Evolutionary conservation across 805 yeast species (phyloP), one percentile per base, ranked within the genome.

Genomic region (Kuraishia molischiana): DNA sequence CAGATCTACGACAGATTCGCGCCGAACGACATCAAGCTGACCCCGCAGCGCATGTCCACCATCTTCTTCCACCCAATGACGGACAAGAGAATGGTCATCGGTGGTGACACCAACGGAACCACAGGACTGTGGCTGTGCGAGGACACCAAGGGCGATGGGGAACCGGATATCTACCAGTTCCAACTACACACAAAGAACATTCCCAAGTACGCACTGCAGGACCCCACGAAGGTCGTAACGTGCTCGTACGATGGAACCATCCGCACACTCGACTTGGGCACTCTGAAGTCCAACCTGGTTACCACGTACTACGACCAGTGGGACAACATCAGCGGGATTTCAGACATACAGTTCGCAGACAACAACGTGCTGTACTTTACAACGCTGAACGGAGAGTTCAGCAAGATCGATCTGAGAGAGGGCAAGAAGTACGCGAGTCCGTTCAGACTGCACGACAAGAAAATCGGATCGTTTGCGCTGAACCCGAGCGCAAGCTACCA

Each of bases 221-320:
- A 69, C 19, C 68, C 76, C 6, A 62, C 72, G 19, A 72, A 74
- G 43, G 66, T 90, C 1, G 67, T 76, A 29, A 76, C 92, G 0
- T 67, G 80, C 3, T 79, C 95, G 3, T 90, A 90, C 53, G 98
- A 90, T 59, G 97, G 97, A 0, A 79, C 94, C 0, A 69, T 90
- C 3, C 64, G 97, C 40, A 56, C 67, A 19, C 64, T 85, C 36
- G 95, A 90, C 54, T 58, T 92, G 42, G 64, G 66, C 29, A 71
- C 73, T 29, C 64, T 78, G 42, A 62, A 70, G 32, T 74, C 85
- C 5, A 57, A 68, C 4, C 92, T 85, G 44, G 61, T 74, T 6
- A 70, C 80, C 41, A 77, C 79, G 3, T 62, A 68, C 30, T 66
- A 68, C 38, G 74, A 71, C 44, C 67, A 67, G n/a, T 68, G 71